Conservation (phyloP, 169 alveolate genomes). For the Cyclospora cayetanensis region DNA sequence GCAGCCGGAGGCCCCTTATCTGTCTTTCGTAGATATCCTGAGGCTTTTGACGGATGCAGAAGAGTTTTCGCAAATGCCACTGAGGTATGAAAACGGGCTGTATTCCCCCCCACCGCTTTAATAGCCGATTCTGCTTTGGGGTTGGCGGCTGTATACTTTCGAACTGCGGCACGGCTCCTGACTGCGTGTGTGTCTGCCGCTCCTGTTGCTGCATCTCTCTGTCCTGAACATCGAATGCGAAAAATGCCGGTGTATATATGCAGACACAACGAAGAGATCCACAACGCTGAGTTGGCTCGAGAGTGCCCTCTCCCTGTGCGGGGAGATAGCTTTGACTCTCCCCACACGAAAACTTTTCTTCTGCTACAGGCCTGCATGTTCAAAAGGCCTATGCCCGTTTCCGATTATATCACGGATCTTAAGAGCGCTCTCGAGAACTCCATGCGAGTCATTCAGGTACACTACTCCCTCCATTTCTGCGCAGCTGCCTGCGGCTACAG, state of each 20-base stretch:
- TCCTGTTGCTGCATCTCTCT: neutral
- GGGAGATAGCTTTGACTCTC: slow-evolving; percentile 58
- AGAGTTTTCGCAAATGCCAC: slow-evolving; percentile 46
- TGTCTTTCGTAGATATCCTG: neutral
- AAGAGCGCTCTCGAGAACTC: slow-evolving; percentile 74
- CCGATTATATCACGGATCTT: slow-evolving; percentile 76
- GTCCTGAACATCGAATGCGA: too few species aligned
- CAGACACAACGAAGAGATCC: slow-evolving; percentile 76
- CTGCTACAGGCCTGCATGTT: slow-evolving; percentile 78
- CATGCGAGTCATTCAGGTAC: slow-evolving; percentile 72
- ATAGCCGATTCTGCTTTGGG: slow-evolving; percentile 10
- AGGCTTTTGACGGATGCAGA: neutral
- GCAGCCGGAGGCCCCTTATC: neutral
- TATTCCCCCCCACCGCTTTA: slow-evolving; percentile 37
- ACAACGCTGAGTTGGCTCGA: slow-evolving; percentile 72
- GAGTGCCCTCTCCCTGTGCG: slow-evolving; percentile 62
- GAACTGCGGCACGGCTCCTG: slow-evolving; percentile 67
- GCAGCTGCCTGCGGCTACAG: neutral
- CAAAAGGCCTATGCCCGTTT: slow-evolving; percentile 69
- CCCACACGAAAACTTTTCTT: slow-evolving; percentile 76
- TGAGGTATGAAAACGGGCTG: slow-evolving; percentile 24
- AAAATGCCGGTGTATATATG: too few species aligned
- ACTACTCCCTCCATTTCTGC: neutral
- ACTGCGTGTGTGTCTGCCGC: slow-evolving; percentile 54
- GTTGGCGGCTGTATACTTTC: slow-evolving; percentile 57